phyloP scores from a whole-genome alignment of 78 protist genomes.

The Dictyostelium intermedium region DNA sequence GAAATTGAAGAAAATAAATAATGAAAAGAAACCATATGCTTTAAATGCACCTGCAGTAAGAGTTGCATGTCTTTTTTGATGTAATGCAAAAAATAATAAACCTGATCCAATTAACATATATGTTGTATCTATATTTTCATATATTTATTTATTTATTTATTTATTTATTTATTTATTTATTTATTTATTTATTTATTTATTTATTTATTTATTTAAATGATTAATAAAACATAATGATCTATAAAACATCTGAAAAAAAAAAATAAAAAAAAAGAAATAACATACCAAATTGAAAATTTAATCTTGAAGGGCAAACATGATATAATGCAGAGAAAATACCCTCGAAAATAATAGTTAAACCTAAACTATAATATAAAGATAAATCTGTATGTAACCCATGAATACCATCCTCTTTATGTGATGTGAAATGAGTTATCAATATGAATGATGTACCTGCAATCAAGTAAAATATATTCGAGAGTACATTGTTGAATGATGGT shows the following conservation, averaged over 20 bases:
- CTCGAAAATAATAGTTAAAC: constrained; percentile 48
- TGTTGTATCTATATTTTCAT: constrained; percentile 48
- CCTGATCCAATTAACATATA: constrained; percentile 81
- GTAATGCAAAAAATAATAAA: constrained; percentile 62
- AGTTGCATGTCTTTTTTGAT: constrained; percentile 81
- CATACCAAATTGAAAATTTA: constrained; percentile 83
- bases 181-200: too few species aligned
- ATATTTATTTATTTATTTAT: too few species aligned
- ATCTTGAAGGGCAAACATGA: constrained; percentile 81
- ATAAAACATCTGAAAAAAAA: too few species aligned
- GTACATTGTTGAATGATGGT: constrained; percentile 75
- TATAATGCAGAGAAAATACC: constrained; percentile 78
- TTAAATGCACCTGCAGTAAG: constrained; percentile 75
- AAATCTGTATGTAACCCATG: constrained; percentile 75
- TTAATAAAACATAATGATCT: too few species aligned
- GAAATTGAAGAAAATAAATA: constrained; percentile 61
- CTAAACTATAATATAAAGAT: constrained; percentile 72
- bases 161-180: too few species aligned
- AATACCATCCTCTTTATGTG: constrained; percentile 31
- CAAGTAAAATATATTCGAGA: constrained; percentile 68
- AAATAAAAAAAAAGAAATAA: background rate
- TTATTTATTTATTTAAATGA: too few species aligned
- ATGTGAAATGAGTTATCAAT: constrained; percentile 33
- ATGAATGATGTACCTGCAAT: constrained; percentile 61
- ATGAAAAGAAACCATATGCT: constrained; percentile 64